These are phyloP conservation scores for Neurospora cerealis DNA, from an alignment of 495 filamentous ascomycete species.

Conservation along the genomic window DNA sequence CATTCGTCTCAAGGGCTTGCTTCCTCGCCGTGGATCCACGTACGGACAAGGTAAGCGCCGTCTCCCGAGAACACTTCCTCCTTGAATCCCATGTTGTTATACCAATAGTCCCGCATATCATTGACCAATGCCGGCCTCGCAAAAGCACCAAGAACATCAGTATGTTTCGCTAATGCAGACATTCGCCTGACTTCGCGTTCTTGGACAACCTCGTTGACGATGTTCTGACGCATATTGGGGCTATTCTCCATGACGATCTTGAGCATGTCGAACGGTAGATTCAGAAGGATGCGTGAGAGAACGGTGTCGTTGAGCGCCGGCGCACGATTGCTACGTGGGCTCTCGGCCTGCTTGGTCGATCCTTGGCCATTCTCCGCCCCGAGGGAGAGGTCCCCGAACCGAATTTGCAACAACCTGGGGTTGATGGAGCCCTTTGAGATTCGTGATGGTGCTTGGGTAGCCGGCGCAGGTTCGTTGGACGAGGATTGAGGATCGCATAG, in stretches of 20 bases:
- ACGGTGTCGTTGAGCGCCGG: constrained; percentile 17
- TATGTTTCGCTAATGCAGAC: constrained; percentile 24
- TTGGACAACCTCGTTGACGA: constrained; percentile 43
- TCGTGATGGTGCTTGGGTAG: constrained; percentile 32
- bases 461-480: constrained; percentile 6
- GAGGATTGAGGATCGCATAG: not conserved
- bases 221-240: constrained; percentile 28
- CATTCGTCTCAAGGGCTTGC: not conserved
- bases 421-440: not conserved
- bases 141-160: constrained; percentile 9
- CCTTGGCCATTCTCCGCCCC: not conserved
- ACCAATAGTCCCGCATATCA: constrained; percentile 13
- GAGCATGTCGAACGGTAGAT: constrained; percentile 51
- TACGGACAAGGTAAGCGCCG: constrained; percentile 18
- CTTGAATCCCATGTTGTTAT: constrained; percentile 32
- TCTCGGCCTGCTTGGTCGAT: not conserved
- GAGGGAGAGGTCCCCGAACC: constrained; percentile 51
- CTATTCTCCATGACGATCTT: constrained; percentile 46
- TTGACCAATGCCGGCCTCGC: constrained; percentile 12
- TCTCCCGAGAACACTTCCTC: constrained; percentile 29
- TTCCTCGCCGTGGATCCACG: constrained; percentile 10
- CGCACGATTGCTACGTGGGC: not conserved
- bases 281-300: constrained; percentile 53
- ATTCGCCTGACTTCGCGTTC: constrained; percentile 48
- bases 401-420: constrained; percentile 42